A percentile compares a stretch with the other conserved stretches of the same genome.
Evolutionary conservation across 2,329 filamentous ascomycete genomes (phyloP).

Genomic region (Aspergillus sp.): DNA sequence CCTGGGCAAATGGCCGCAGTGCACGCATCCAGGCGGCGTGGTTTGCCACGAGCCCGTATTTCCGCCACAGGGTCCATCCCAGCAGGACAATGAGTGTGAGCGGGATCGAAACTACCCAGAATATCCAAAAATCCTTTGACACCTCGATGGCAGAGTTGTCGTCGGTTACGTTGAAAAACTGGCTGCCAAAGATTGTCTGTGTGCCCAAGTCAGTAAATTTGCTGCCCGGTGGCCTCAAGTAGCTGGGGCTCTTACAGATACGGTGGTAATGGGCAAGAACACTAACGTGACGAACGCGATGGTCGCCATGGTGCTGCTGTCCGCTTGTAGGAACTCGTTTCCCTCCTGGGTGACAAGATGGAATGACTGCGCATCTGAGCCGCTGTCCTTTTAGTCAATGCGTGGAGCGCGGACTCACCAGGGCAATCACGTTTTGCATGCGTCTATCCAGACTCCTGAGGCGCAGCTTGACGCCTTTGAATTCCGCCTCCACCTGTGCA

Average conservation of each 20-base stretch:
- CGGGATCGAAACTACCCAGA: not conserved
- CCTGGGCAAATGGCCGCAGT: not conserved
- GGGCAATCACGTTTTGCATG: slow-evolving; percentile 3
- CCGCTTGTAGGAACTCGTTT: not conserved
- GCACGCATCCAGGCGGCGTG: not conserved
- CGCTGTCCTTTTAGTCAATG: not conserved
- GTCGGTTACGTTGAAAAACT: not conserved
- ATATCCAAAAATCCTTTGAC: slow-evolving; percentile 1
- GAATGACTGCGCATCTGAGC: not conserved
- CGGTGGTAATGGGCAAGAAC: not conserved
- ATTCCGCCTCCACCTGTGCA: not conserved
- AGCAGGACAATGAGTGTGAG: not conserved
- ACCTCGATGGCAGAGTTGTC: not conserved
- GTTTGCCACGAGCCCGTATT: not conserved
- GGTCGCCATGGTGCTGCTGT: slow-evolving; percentile 3
- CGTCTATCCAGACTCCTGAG: not conserved
- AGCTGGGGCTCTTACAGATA: not conserved
- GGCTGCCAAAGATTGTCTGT: slow-evolving; percentile 1
- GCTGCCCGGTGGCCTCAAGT: not conserved
- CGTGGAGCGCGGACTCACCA: not conserved
- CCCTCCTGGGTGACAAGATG: slow-evolving; percentile 2
- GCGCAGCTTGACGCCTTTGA: not conserved
- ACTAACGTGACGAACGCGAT: slow-evolving; percentile 2
- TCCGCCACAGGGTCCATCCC: not conserved
- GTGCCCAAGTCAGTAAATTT: not conserved